Base-by-base conservation (phyloP, 768 basidiomycete genomes). In the Lentinula sp. region DNA sequence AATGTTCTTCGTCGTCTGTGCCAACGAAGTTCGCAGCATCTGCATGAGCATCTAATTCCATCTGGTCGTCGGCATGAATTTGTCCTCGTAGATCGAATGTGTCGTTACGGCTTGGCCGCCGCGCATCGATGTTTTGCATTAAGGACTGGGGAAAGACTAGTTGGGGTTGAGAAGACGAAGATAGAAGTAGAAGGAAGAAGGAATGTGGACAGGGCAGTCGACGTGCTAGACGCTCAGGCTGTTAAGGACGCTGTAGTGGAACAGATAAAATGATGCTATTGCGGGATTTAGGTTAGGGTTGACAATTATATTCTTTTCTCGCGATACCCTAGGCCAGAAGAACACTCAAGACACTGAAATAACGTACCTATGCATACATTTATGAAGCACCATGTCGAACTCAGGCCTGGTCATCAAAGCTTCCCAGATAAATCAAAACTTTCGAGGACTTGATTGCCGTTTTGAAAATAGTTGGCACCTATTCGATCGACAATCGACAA, bases 21-120 rank as follows among this genome's bases (percentile, higher is more conserved):
- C 72, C 74, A 61, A 65, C 68, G 33, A 72, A 76, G 57, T 68
- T 65, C 13, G 77, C 71, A 20, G 77, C 77, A 54, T 83, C 81
- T 28, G 74, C 74, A 51, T 81, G 81, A 9, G 76, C 75, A n/a
- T 81, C 78, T 60, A 76, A 69, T 81, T 68, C 62, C 80, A 68
- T 63, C 73, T 65, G 65, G 59, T 77, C 78, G 65, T 84, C 79
- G 43, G 76, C 71, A 72, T 83, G 76, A 37, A 90, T 83, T 59
- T 87, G 82, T 64, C 85, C 85, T 46, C 86, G 83, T 51, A 91
- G 76, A 76, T 91, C 89, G 68, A 83, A 90, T 32, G 89, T 87
- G 59, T 91, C 90, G 65, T 79, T 76, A 28, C 77, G 73, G 37
- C 61, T 50, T 63, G 74, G 66, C 66, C 75, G 62, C 51, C 72